These are phyloP conservation scores for Lipomyces sp. DNA, from an alignment of 805 yeast species.

Conservation along the genomic window DNA sequence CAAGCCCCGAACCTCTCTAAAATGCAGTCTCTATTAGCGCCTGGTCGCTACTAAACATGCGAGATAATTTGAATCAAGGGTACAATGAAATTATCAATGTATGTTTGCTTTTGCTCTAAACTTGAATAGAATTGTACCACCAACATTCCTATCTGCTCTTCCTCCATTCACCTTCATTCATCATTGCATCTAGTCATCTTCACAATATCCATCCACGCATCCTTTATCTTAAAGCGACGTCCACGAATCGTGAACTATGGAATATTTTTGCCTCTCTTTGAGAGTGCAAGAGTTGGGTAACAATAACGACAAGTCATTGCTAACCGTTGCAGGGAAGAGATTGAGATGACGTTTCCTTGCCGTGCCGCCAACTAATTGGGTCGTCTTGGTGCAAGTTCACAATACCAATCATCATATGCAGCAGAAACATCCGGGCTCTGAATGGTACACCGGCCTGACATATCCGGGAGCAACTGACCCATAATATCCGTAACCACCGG, in stretches of 20 bases:
- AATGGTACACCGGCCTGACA: conserved; percentile 18
- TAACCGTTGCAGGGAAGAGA: background rate
- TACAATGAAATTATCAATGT: too few species aligned
- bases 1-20: too few species aligned
- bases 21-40: background rate
- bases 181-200: too few species aligned
- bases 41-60: background rate
- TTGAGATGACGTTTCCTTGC: background rate
- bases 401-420: conserved; percentile 17
- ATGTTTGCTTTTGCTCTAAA: background rate
- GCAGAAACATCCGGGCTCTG: conserved; percentile 25
- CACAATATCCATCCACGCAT: too few species aligned
- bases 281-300: background rate
- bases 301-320: background rate
- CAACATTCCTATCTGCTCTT: too few species aligned
- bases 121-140: too few species aligned
- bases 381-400: background rate
- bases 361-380: background rate
- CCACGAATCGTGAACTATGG: too few species aligned
- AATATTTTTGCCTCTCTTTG: background rate
- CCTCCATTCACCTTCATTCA: too few species aligned
- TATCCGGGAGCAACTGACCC: conserved; percentile 23
- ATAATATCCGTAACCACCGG: conserved; percentile 33
- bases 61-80: too few species aligned
- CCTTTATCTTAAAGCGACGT: too few species aligned